Conservation (phyloP, 78 protist species). For the Fonticula alba region DNA sequence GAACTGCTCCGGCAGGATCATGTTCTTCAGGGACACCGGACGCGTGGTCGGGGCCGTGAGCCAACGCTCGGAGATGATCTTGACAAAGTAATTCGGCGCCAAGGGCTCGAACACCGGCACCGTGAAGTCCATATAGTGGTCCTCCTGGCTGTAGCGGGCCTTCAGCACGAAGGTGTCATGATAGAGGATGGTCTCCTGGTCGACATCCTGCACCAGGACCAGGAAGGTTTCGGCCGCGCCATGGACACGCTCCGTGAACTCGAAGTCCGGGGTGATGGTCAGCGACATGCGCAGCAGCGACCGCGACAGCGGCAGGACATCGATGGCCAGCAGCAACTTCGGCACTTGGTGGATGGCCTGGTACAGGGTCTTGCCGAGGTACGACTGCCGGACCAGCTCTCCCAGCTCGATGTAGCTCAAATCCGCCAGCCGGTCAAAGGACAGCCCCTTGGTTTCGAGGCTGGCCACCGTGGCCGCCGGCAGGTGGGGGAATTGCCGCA, state of each 20-base stretch:
- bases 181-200: slow-evolving; percentile 86
- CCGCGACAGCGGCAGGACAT: slow-evolving; percentile 84
- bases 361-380: slow-evolving; percentile 54
- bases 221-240: slow-evolving; percentile 62
- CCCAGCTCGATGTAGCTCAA: slow-evolving; percentile 55
- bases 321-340: slow-evolving; percentile 49
- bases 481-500: slow-evolving; percentile 74
- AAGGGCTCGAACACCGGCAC: slow-evolving; percentile 85
- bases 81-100: slow-evolving; percentile 94
- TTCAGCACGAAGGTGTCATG: slow-evolving; percentile 62
- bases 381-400: slow-evolving; percentile 15
- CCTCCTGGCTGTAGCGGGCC: slow-evolving; percentile 36
- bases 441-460: slow-evolving; percentile 61
- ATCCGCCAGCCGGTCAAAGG: slow-evolving; percentile 67
- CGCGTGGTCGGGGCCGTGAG: neutral
- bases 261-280: slow-evolving; percentile 76
- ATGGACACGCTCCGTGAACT: slow-evolving; percentile 62
- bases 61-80: slow-evolving; percentile 8
- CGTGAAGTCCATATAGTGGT: slow-evolving; percentile 56
- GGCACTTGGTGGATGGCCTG: slow-evolving; percentile 69
- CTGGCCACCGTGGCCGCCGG: slow-evolving; percentile 51
- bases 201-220: slow-evolving; percentile 83
- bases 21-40: neutral
- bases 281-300: slow-evolving; percentile 60
- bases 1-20: slow-evolving; percentile 75